These are phyloP conservation scores for Dryas integrifolia DNA, from an alignment of 331 rosid species.

Conservation along the genomic window DNA sequence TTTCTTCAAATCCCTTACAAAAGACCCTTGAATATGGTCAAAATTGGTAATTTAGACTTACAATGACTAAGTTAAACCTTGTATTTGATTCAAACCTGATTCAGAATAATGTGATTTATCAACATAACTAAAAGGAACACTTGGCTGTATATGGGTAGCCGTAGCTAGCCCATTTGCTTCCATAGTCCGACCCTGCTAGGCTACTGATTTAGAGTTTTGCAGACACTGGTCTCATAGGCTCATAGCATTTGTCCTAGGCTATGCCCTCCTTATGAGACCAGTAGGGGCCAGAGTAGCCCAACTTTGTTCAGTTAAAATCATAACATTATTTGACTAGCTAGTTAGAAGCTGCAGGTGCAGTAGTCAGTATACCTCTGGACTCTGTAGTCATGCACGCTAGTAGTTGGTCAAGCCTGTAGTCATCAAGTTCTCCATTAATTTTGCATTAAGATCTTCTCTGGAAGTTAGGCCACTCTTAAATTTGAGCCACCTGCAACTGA, in stretches of 20 bases:
- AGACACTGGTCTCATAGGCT: conserved; percentile 1
- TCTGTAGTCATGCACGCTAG: not conserved
- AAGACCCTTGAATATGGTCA: no score
- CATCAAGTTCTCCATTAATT: conserved; percentile 15
- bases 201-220: not conserved
- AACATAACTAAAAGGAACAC: not conserved
- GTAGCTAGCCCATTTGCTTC: not conserved
- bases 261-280: no score
- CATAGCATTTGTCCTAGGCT: no score
- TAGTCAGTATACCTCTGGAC: not conserved
- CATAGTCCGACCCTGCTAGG: not conserved
- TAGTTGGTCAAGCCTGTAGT: conserved; percentile 4
- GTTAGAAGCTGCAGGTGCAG: not conserved
- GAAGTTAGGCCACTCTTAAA: not conserved
- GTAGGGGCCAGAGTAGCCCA: not conserved
- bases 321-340: not conserved
- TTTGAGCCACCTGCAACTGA: no score
- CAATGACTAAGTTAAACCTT: no score
- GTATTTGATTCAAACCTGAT: no score
- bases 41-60: no score
- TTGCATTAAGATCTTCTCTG: conserved; percentile 10
- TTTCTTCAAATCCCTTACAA: no score
- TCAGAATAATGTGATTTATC: not conserved
- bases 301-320: not conserved
- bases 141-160: not conserved